Conservation (phyloP, 306 rosid genomes). For the Fragaria ananassa region DNA sequence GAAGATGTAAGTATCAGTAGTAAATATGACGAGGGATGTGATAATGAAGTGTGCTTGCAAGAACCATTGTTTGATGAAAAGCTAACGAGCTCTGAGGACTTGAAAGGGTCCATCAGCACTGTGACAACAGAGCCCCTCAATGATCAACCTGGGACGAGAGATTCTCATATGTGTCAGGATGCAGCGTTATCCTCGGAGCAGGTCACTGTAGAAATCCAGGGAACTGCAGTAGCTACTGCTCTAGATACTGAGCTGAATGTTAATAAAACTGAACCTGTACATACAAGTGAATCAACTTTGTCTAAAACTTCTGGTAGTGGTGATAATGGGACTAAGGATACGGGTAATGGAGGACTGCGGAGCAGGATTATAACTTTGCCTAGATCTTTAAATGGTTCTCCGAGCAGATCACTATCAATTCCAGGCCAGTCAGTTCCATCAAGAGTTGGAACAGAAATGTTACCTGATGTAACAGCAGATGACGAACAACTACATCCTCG, state of each 20-base stretch:
- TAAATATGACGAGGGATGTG: constrained; percentile 9
- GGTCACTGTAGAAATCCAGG: constrained; percentile 33
- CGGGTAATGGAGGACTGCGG: constrained; percentile 42
- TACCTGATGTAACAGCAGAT: constrained; percentile 40
- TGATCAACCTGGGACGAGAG: constrained; percentile 33
- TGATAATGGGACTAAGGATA: constrained; percentile 55
- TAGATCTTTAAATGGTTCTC: constrained; percentile 49
- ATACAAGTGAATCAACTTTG: constrained; percentile 29
- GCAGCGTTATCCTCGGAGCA: constrained; percentile 29
- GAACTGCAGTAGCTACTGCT: constrained; percentile 24
- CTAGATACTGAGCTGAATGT: constrained; percentile 43
- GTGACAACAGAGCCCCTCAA: constrained; percentile 28
- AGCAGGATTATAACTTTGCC: constrained; percentile 71
- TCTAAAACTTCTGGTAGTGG: constrained; percentile 37
- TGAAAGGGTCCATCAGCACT: constrained; percentile 25
- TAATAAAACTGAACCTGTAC: constrained; percentile 38
- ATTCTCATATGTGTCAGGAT: constrained; percentile 26
- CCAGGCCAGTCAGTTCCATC: constrained; percentile 44
- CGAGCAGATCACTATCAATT: constrained; percentile 52
- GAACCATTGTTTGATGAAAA: constrained; percentile 40
- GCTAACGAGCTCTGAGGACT: constrained; percentile 23
- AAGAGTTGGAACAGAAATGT: constrained; percentile 52
- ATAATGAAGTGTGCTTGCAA: constrained; percentile 25
- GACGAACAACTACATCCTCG: constrained; percentile 46
- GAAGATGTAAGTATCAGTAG: constrained; percentile 24